Base-by-base conservation (phyloP, 225 moss, liverwort and hornwort genomes). In the Anthoceros angustus region DNA sequence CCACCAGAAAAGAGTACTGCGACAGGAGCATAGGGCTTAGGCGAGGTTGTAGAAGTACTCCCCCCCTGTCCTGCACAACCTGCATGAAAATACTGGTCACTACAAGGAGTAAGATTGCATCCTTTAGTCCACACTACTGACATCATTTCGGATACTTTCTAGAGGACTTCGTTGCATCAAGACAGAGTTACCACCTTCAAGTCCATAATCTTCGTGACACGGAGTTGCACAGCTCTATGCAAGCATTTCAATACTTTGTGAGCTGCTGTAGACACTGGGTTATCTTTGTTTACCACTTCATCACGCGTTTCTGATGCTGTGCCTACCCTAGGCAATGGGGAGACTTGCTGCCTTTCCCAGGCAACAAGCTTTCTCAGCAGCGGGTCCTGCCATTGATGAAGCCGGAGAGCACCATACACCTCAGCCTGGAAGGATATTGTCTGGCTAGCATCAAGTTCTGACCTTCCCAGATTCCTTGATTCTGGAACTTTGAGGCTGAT, bases 1-100 rank as follows among this genome's bases (percentile, higher is more conserved):
- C 98, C 92, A 67, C 92, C 98, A 61, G 98, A 98, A 73, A 98
- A 98, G n/a, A 92, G 79, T 5, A 98, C 76, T 62, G 92, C 88
- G 55, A 98, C 66, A 45, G 92, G 89, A 42, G 81, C 74, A 38
- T 74, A 64, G 16, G 42, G 38, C 15, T 66, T 21, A 5, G 10
- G 32, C 46, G 42, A 55, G 49, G 42, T 14, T 5, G 23, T 48
- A 76, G 12, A 50, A 63, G 64, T 61, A 64, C 76, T 80, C 62
- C 40, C 68, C 62, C 43, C 65, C 61, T 14, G 62, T 43, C 39
- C 15, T 65, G 41, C 61, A 69, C 64, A 7, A 48, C 38, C 15
- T 45, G 55, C 50, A 15, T 23, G 40, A 43, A 14, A 18, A 42
- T 32, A 21, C 62, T 41, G 40, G 64, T 41, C 66, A 66, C 25